A percentile compares a stretch with the other conserved stretches of the same genome.
Conservation (phyloP, 148 eudicot genomes). For the Rhododendron vialii region DNA sequence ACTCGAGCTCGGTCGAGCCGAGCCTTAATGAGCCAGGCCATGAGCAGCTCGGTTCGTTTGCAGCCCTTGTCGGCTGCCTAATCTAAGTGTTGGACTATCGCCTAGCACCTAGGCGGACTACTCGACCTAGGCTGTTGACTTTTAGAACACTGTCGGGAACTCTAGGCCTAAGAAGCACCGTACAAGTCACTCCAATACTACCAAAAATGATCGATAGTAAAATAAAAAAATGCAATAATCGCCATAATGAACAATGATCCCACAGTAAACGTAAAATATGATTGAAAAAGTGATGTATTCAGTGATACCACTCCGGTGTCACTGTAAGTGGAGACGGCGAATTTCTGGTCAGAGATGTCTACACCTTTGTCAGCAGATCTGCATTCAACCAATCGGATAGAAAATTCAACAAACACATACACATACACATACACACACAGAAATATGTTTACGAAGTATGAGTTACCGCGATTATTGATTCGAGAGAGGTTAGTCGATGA, state of each 20-base stretch:
- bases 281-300: neutral
- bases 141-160: too few relatives aligned
- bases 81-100: too few relatives aligned
- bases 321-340: conserved; percentile 65
- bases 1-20: too few relatives aligned
- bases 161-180: neutral
- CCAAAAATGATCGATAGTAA: neutral
- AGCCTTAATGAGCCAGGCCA: too few relatives aligned
- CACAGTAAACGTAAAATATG: neutral
- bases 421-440: neutral
- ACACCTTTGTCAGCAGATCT: conserved; percentile 84
- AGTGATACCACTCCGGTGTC: conserved; percentile 76
- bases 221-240: neutral
- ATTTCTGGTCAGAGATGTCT: conserved; percentile 76
- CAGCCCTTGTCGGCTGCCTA: too few relatives aligned
- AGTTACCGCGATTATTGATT: neutral
- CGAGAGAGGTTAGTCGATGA: neutral
- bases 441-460: neutral
- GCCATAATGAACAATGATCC: neutral
- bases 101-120: too few relatives aligned
- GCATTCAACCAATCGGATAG: neutral
- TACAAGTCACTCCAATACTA: neutral
- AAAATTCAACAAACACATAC: neutral
- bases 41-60: too few relatives aligned
- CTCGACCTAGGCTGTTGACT: too few relatives aligned